Percentiles rank a stretch among this genome's conserved stretches.
phyloP scores from a whole-genome alignment of 2,329 filamentous ascomycete genomes.

The Cytospora chrysosperma region DNA sequence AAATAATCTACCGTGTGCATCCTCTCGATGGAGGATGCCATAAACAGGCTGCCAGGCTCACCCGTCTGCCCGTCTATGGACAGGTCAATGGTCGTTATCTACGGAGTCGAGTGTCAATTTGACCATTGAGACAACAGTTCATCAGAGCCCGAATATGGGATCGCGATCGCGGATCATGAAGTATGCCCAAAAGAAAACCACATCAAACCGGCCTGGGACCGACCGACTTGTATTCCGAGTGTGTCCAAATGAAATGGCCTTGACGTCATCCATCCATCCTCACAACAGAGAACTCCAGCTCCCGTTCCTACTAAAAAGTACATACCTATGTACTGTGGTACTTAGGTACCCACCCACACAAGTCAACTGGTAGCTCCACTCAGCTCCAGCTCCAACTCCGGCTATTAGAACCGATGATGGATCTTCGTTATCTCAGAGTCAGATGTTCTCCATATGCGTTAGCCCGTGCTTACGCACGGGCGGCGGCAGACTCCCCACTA shows the following conservation, averaged over 20 bases:
- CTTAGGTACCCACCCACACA: neutral
- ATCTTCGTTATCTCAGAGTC: no score
- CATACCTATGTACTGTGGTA: neutral
- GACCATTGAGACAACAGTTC: no score
- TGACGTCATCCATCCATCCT: constrained; percentile 15
- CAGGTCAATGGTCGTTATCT: neutral
- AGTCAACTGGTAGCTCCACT: neutral
- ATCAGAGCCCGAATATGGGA: neutral
- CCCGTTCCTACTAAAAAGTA: neutral
- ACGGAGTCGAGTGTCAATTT: no score
- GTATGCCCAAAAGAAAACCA: neutral
- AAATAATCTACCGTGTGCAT: neutral
- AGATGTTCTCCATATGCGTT: no score
- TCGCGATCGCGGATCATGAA: neutral
- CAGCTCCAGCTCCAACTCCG: neutral
- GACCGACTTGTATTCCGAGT: neutral
- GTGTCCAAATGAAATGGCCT: constrained; percentile 5
- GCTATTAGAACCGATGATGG: neutral
- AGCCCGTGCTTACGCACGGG: no score
- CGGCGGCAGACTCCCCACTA: no score
- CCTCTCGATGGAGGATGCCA: neutral
- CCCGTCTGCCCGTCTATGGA: no score
- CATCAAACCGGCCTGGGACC: neutral
- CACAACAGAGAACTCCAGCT: neutral
- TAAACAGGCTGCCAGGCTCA: neutral